Base-by-base conservation (phyloP, 768 basidiomycete genomes). In the Trametes elegans region DNA sequence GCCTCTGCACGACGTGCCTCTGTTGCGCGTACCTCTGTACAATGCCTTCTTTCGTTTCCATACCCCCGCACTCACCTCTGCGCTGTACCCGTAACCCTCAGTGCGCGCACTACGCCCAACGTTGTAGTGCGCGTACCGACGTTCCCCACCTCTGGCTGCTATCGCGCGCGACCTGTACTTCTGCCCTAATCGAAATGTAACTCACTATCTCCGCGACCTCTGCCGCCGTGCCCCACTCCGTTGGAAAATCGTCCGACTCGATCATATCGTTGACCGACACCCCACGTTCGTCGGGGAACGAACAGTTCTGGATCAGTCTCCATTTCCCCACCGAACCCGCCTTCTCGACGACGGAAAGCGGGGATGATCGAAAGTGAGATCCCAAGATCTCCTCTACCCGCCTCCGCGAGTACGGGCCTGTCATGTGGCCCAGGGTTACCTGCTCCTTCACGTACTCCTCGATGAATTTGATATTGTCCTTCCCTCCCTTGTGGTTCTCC, bases 281-380 rank as follows among this genome's bases (percentile, higher is more conserved):
- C 21, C 44, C 45, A 5, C 40, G 16, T 18, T 36, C 18, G 18
- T 46, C 42, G 16, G 28, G n/a, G 49, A 43, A 51, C 11, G 48
- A 57, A 9, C 45, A 46, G 19, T 57, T 50, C 21, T 57, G 55
- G 1, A 57, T 38, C 3, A 57, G 47, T 7, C 47, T 19, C 27
- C 18, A 44, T 8, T 35, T 43, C 14, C 55, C 32, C 3, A 18
- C 3, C 2, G 52, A 28, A 3, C 42, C 36, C 3, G 49, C 32
- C 29, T 57, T 57, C 23, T 51, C 38, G 2, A 46, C 29, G 11
- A 52, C 49, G 5, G 49, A 34, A 9, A 57, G 41, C 7, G 56
- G 56, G 2, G 56, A 57, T 9, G 49, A 36, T 2, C 43, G 14
- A 43, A 57, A 57, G 2, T 10, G 52, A 7, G 42, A 16, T 7